phyloP scores from a whole-genome alignment of 192 early-diverging fungal genomes.

The Entomortierella lignicola region DNA sequence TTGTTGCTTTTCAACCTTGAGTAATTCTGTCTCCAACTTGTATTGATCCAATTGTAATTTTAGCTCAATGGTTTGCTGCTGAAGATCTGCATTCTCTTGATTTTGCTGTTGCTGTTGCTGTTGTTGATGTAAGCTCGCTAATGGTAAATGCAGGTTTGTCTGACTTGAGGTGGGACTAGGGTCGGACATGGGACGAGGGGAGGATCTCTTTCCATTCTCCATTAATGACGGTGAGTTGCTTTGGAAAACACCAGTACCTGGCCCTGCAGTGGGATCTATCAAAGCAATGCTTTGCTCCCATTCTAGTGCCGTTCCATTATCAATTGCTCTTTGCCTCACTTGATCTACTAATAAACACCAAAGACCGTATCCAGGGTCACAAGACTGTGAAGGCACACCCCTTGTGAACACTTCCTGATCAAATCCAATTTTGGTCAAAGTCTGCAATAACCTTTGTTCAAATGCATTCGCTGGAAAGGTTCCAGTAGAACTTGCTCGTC shows the following conservation, averaged over 20 bases:
- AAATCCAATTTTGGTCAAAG: conserved; percentile 66
- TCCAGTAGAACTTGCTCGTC: conserved; percentile 12
- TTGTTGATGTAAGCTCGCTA: conserved; percentile 9
- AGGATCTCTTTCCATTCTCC: conserved; percentile 46
- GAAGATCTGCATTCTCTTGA: conserved; percentile 17
- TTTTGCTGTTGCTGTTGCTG: conserved; percentile 24
- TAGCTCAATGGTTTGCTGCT: conserved; percentile 20
- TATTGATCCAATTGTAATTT: conserved; percentile 31
- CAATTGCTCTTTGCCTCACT: conserved; percentile 24
- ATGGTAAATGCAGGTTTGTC: conserved; percentile 27
- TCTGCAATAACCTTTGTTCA: conserved; percentile 60
- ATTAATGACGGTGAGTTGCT: background rate
- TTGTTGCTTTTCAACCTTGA: conserved; percentile 36
- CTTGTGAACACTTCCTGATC: conserved; percentile 65
- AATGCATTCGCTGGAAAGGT: conserved; percentile 54
- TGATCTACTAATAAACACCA: conserved; percentile 75
- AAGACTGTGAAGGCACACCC: conserved; percentile 66
- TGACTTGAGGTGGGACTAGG: conserved; percentile 47
- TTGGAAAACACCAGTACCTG: background rate
- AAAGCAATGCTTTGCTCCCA: conserved; percentile 50
- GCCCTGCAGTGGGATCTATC: conserved; percentile 12
- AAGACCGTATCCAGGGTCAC: conserved; percentile 71
- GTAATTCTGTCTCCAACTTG: conserved; percentile 39
- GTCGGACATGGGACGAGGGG: conserved; percentile 50
- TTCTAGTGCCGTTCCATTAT: conserved; percentile 43